Evolutionary conservation across 139 green algal genomes (phyloP), one percentile per base, ranked within the genome.

Genomic region (Chlamydomonas incerta): DNA sequence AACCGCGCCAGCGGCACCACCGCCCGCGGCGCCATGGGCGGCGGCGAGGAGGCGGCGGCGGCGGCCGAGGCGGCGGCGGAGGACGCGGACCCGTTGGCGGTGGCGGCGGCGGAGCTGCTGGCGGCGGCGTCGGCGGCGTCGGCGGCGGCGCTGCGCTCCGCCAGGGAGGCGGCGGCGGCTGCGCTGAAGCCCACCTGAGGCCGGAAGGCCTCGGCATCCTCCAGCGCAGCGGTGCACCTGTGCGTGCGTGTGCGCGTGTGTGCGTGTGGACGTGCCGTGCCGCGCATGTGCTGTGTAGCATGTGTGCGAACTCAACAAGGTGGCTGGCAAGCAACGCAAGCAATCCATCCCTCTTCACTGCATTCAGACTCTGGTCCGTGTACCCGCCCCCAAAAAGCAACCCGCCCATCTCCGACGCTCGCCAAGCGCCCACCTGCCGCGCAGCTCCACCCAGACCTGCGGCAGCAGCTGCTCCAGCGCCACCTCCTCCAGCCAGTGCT

Each of bases 391-490:
- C n/a, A n/a, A n/a, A n/a, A n/a, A n/a, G n/a, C n/a, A n/a, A n/a
- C n/a, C n/a, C n/a, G n/a, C n/a, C n/a, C n/a, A n/a, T n/a, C n/a
- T n/a, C n/a, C n/a, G n/a, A n/a, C n/a, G n/a, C n/a, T n/a, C n/a
- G n/a, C n/a, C n/a, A n/a, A n/a, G n/a, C n/a, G n/a, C 77, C 8
- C 65, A 89, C 86, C 86, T 87, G 37, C 87, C 82, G 13, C 87
- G 62, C 68, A 91, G 70, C 80, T 93, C 88, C 60, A 96, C 88
- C 80, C 93, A 95, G 6, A 94, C 84, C 24, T 89, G 85, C 18
- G 94, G 94, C 87, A 96, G 83, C 67, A 96, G 95, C 47, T 83
- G 77, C 77, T 83, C 63, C 63, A 83, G 77, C 52, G 67, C 77
- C 77, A 83, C 77, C 63, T 83, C 63, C 26, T 83, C 77, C 77